phyloP scores from a whole-genome alignment of 768 basidiomycete species.

The Lactifluus piperatus region DNA sequence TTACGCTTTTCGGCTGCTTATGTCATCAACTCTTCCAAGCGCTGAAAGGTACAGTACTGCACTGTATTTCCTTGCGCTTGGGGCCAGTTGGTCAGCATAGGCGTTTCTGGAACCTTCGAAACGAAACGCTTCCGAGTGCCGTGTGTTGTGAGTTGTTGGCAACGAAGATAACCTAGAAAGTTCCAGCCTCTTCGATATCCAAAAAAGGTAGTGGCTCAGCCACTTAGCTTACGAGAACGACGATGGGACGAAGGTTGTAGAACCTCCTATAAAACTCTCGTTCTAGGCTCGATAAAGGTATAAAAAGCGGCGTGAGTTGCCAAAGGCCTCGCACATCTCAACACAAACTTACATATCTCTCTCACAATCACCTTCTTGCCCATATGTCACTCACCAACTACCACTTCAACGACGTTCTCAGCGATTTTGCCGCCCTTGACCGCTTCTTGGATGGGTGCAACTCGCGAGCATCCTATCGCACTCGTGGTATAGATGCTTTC shows the following conservation, averaged over 20 bases:
- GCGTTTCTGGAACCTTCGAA: too few relatives aligned
- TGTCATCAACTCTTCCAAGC: too few relatives aligned
- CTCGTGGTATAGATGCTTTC: background rate
- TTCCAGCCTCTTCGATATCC: background rate
- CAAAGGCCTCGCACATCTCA: background rate
- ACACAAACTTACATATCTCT: background rate
- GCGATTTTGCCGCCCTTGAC: background rate
- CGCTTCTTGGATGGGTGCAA: constrained; percentile 2
- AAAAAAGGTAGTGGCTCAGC: background rate
- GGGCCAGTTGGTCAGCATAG: too few relatives aligned
- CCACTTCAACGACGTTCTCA: background rate
- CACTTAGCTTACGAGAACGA: background rate
- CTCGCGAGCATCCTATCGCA: background rate
- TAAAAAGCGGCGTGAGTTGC: background rate
- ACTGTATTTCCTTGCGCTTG: too few relatives aligned
- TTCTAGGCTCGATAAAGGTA: background rate
- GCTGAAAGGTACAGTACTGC: too few relatives aligned
- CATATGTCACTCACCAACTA: background rate
- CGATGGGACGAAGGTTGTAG: background rate
- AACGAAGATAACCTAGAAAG: background rate
- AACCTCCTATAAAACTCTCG: background rate
- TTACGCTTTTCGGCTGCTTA: too few relatives aligned
- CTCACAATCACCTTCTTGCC: background rate
- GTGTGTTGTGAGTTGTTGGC: background rate
- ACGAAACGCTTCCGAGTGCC: too few relatives aligned